Conservation (phyloP, 169 alveolate genomes). For the Cystoisospora suis region DNA sequence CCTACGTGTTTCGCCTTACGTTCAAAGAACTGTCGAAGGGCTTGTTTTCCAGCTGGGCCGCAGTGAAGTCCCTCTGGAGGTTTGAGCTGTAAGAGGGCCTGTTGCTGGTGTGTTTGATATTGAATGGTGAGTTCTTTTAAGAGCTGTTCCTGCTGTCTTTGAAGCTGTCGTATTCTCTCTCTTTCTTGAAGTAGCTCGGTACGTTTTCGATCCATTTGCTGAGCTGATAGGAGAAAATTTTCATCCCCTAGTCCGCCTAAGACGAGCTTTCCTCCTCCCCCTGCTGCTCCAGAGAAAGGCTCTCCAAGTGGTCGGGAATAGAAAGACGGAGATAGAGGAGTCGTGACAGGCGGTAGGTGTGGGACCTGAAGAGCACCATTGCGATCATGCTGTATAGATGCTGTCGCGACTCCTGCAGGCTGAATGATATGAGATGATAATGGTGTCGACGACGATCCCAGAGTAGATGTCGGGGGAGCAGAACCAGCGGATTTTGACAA, state of each 20-base stretch:
- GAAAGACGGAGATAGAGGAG: too few species aligned
- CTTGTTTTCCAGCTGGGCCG: conserved; percentile 48
- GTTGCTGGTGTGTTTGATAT: conserved; percentile 32
- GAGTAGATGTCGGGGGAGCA: too few species aligned
- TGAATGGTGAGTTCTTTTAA: conserved; percentile 14
- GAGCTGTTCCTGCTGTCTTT: conserved; percentile 20
- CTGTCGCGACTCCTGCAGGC: too few species aligned
- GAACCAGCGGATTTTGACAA: too few species aligned
- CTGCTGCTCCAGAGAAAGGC: neutral
- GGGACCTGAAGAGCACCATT: too few species aligned
- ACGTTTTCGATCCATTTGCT: neutral
- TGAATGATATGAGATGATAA: too few species aligned
- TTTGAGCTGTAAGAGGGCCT: conserved; percentile 28
- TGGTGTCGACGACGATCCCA: too few species aligned
- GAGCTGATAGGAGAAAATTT: neutral
- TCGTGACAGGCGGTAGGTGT: too few species aligned
- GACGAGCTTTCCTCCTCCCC: neutral
- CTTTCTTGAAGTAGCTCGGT: neutral
- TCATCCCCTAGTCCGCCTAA: conserved; percentile 11
- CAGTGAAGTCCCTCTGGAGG: conserved; percentile 58
- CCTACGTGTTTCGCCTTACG: too few species aligned
- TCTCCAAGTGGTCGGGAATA: too few species aligned
- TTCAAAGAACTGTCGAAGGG: conserved; percentile 34
- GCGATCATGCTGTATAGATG: too few species aligned
- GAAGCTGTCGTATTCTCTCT: neutral